Base-by-base conservation (phyloP, 1,284 basidiomycete genomes). In the Phellopilus nigrolimitatus region DNA sequence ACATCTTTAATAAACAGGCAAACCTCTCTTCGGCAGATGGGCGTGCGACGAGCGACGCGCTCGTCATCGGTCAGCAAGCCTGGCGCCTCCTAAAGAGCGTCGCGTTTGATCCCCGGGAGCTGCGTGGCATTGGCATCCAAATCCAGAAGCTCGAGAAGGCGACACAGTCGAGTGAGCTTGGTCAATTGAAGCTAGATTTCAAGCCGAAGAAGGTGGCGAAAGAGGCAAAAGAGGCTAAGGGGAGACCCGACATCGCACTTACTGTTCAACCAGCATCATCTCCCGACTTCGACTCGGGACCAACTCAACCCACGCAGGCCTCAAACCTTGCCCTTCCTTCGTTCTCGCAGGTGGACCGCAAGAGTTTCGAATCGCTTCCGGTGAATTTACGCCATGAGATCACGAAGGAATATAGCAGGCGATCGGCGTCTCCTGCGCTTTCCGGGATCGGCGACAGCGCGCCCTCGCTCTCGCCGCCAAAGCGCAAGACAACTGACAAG, bases 121-220 rank as follows among this genome's bases (percentile, higher is more conserved):
- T 99, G 13, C 79, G 97, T n/a, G 95, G 95, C 0, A 80, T 99
- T 47, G 92, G 91, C 0, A 88, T 99, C 21, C 91, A 93, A 62
- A 80, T 97, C n/a, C 85, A 88, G 61, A 97, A 95, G 65, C 75
- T 97, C 0, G 91, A 94, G 63, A 64, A 75, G 19, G 53, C 63
- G 5, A 59, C 60, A 51, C 55, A 24, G 51, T 61, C 57, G 48
- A 56, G 13, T 28, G 69, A 67, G 22, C 60, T 66, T 10, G 79
- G 77, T 5, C 86, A 88, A 60, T 72, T 67, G 1, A 68, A 70
- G 15, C 63, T 87, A 17, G 68, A 73, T 0, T 89, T 88, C 65
- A 72, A 70, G 48, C 64, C 58, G 49, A 53, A 19, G 25, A 50
- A 25, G 12, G 28, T 19, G 12, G 9, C 25, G 38, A 50, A 54